phyloP scores from a whole-genome alignment of 73 alveolate genomes.

The Tetrahymena borealis region DNA sequence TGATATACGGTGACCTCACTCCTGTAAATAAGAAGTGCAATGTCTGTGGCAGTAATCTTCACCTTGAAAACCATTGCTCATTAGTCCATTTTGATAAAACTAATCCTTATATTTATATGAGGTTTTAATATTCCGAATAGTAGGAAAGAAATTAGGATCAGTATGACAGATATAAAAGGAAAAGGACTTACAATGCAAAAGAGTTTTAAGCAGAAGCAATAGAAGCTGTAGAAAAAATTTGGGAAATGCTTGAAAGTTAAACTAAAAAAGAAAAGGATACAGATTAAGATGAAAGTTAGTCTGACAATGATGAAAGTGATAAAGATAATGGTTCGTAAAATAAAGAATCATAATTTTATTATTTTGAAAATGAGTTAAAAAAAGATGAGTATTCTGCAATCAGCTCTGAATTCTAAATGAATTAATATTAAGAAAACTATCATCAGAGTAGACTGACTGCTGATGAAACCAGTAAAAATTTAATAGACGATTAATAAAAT shows the following conservation, averaged over 20 bases:
- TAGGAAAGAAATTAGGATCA: neutral
- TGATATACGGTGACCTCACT: neutral
- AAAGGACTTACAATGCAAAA: neutral
- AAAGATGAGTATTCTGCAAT: neutral
- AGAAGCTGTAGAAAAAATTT: neutral
- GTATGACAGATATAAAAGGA: neutral
- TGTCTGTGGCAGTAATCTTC: neutral
- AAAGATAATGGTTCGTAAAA: neutral
- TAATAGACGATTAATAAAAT: neutral
- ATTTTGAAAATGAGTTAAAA: neutral
- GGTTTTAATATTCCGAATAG: neutral
- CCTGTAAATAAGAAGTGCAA: neutral
- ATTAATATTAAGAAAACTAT: neutral
- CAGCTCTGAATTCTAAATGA: neutral
- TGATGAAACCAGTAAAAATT: neutral
- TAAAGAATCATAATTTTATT: neutral
- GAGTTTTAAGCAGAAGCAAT: neutral
- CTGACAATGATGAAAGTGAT: neutral
- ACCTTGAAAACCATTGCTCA: neutral
- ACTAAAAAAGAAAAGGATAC: neutral
- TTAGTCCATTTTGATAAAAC: neutral
- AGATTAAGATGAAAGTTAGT: neutral
- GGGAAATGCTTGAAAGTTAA: neutral
- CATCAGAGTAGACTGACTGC: neutral
- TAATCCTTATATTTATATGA: neutral